Conservation (phyloP, 208 protist species). For the Endotrypanum monterogeii region DNA sequence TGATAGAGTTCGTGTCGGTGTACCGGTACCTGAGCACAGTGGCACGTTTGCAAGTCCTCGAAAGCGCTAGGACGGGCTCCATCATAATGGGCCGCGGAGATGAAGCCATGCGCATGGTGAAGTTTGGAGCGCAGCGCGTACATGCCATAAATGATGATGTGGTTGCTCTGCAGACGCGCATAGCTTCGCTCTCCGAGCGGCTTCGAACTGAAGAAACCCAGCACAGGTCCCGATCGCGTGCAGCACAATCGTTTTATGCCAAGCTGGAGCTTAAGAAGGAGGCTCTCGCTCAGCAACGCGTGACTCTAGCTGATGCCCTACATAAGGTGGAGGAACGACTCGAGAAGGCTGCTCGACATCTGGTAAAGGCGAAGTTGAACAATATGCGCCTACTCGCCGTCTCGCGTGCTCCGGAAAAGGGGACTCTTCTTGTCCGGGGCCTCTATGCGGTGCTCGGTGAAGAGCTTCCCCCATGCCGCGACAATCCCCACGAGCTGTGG, state of each 20-base stretch:
- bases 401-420: constrained; percentile 45
- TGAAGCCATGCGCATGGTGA: constrained; percentile 50
- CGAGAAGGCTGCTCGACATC: constrained; percentile 23
- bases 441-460: constrained; percentile 66
- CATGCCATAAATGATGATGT: constrained; percentile 45
- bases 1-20: constrained; percentile 18
- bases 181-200: constrained; percentile 27
- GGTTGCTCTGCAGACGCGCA: constrained; percentile 30
- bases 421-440: constrained; percentile 44
- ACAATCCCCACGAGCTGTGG: constrained; percentile 60
- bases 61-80: constrained; percentile 25
- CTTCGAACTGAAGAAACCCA: constrained; percentile 27
- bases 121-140: constrained; percentile 33
- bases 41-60: constrained; percentile 22
- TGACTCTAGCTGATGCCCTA: constrained; percentile 11
- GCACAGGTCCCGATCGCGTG: constrained; percentile 18
- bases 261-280: constrained; percentile 20
- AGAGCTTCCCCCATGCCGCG: constrained; percentile 46
- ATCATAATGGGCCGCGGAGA: constrained; percentile 32
- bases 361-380: constrained; percentile 40
- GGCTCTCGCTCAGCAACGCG: constrained; percentile 1
- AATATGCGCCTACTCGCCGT: constrained; percentile 45
- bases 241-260: constrained; percentile 12
- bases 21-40: constrained; percentile 25
- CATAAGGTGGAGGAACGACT: constrained; percentile 33